Percentiles rank a stretch among this genome's conserved stretches.
Conservation (phyloP, 1,284 basidiomycete genomes). For the Pterulicium gracile region DNA sequence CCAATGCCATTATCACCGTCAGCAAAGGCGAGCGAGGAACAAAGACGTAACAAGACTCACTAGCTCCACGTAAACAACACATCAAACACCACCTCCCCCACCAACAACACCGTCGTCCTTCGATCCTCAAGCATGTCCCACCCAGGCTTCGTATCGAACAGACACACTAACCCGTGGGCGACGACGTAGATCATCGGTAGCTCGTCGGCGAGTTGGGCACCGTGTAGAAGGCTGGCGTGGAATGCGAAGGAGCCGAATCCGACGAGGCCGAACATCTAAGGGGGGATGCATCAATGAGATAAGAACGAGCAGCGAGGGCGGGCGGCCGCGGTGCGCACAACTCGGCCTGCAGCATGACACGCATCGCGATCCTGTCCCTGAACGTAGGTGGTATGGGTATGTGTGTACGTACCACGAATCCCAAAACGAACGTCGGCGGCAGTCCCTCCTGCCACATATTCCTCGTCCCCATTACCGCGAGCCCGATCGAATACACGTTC, state of each 20-base stretch:
- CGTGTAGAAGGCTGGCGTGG: slow-evolving; percentile 58
- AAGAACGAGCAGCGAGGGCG: too few relatives aligned
- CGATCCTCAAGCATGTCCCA: slow-evolving; percentile 27
- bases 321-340: too few relatives aligned
- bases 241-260: slow-evolving; percentile 59
- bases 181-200: slow-evolving; percentile 55
- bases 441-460: slow-evolving; percentile 28
- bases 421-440: slow-evolving; percentile 35
- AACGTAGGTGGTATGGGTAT: too few relatives aligned
- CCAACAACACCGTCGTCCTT: slow-evolving; percentile 18
- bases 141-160: slow-evolving; percentile 46
- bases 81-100: slow-evolving; percentile 33
- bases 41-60: slow-evolving; percentile 24
- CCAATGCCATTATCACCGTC: slow-evolving; percentile 21
- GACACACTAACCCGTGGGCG: slow-evolving; percentile 38
- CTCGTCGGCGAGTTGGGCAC: slow-evolving; percentile 12
- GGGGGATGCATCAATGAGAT: too few relatives aligned
- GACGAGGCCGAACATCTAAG: slow-evolving; percentile 50
- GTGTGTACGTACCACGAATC: slow-evolving; percentile 19
- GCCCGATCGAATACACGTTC: slow-evolving; percentile 42
- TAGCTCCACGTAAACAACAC: slow-evolving; percentile 52
- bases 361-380: too few relatives aligned
- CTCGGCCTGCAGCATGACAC: too few relatives aligned
- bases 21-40: background rate
- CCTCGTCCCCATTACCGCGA: slow-evolving; percentile 35